Evolutionary conservation across 257 asterid species (phyloP).

Genomic region (Marsdenia floribunda): DNA sequence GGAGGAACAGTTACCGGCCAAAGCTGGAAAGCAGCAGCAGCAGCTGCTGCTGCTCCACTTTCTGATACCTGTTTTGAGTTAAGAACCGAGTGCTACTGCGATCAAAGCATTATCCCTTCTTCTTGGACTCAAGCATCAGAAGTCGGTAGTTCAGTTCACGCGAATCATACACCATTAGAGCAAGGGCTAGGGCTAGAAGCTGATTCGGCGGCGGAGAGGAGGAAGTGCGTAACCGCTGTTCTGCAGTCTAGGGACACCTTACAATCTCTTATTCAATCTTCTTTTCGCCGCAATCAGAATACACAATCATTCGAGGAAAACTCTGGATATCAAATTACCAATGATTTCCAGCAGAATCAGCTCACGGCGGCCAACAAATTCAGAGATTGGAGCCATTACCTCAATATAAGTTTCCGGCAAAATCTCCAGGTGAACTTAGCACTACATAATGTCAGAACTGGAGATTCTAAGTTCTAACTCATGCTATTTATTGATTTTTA

Average conservation of each 20-base stretch:
- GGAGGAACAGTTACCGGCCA: background rate
- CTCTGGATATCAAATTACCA: background rate
- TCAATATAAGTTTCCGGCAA: constrained; percentile 10
- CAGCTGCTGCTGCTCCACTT: too few species aligned
- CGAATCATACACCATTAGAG: background rate
- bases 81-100: background rate
- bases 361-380: background rate
- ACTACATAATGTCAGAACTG: too few species aligned
- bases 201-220: constrained; percentile 4
- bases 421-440: constrained; percentile 15
- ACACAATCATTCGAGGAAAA: background rate
- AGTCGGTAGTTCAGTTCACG: background rate
- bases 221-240: constrained; percentile 2
- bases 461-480: too few species aligned
- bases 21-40: background rate
- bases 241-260: constrained; percentile 27
- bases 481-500: too few species aligned
- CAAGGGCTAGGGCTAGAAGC: background rate
- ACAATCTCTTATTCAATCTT: constrained; percentile 42
- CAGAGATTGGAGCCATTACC: background rate
- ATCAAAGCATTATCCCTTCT: background rate
- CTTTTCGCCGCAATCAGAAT: constrained; percentile 14
- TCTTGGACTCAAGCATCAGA: background rate
- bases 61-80: constrained; percentile 2
- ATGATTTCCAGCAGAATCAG: background rate